A percentile compares a stretch with the other conserved stretches of the same genome.
These are phyloP conservation scores for Millerago galiae DNA, from an alignment of 805 yeast genomes.

Conservation along the genomic window DNA sequence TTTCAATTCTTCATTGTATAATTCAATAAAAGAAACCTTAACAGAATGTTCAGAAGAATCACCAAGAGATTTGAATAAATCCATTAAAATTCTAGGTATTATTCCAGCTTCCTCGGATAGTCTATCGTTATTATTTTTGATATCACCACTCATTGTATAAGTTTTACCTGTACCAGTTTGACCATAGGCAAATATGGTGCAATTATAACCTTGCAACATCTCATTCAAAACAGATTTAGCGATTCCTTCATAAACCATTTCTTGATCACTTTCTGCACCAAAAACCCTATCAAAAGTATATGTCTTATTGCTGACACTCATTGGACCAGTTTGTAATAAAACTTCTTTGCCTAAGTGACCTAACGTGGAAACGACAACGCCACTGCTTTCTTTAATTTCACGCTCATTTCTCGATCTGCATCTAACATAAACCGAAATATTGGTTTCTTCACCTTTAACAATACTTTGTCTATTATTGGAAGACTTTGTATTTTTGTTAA, in stretches of 20 bases:
- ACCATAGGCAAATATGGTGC: constrained; percentile 80
- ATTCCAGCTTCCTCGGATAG: constrained; percentile 49
- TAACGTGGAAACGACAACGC: constrained; percentile 46
- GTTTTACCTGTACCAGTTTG: constrained; percentile 89
- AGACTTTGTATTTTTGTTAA: constrained; percentile 19
- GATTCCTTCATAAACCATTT: constrained; percentile 54
- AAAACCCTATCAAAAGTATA: constrained; percentile 72
- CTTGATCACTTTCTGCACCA: constrained; percentile 77
- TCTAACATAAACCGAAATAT: constrained; percentile 50
- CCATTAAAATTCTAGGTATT: constrained; percentile 52
- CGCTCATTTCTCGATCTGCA: constrained; percentile 50
- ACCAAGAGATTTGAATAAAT: constrained; percentile 46
- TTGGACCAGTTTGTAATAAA: constrained; percentile 35
- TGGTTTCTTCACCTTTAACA: constrained; percentile 21
- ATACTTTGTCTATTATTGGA: constrained; percentile 15
- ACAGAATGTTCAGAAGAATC: constrained; percentile 49
- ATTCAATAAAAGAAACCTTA: constrained; percentile 68
- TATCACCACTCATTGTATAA: constrained; percentile 66
- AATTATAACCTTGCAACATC: constrained; percentile 64
- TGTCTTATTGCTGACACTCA: constrained; percentile 35
- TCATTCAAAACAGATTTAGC: constrained; percentile 57
- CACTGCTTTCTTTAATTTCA: constrained; percentile 48
- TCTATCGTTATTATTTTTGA: constrained; percentile 33
- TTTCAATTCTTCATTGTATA: constrained; percentile 74
- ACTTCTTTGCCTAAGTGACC: constrained; percentile 42